phyloP scores from a whole-genome alignment of 2,329 filamentous ascomycete species.

The Cordyceps farinosa region DNA sequence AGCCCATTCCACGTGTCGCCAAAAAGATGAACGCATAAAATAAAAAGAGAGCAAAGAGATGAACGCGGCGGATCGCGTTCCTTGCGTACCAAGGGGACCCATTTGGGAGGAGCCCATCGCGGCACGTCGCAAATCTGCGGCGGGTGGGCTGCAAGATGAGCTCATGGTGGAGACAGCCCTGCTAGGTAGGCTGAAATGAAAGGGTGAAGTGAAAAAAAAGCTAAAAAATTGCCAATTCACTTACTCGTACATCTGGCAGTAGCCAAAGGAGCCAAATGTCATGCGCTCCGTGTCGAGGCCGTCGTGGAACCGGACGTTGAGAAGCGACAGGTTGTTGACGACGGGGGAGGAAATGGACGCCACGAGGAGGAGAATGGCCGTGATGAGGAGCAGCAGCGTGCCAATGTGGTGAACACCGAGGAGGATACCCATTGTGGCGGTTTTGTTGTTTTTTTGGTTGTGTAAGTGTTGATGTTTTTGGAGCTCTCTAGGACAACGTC shows the following conservation, averaged over 20 bases:
- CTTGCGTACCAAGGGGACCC: background rate
- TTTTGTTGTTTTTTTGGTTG: constrained; percentile 14
- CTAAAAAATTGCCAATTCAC: background rate
- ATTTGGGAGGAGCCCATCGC: background rate
- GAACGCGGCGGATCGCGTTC: background rate
- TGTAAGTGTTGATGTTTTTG: background rate
- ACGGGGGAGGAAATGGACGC: constrained; percentile 58
- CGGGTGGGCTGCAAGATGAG: constrained; percentile 6
- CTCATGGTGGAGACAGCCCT: constrained; percentile 7
- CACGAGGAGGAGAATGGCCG: constrained; percentile 54
- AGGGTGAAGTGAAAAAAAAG: background rate
- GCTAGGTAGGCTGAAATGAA: background rate
- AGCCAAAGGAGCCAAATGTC: constrained; percentile 59
- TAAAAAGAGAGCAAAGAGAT: too few species aligned
- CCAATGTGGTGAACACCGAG: constrained; percentile 55
- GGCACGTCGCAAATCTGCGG: background rate
- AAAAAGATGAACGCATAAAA: too few species aligned
- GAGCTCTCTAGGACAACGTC: background rate
- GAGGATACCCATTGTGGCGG: constrained; percentile 43
- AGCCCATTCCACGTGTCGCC: background rate
- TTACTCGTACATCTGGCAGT: constrained; percentile 36
- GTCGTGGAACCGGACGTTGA: constrained; percentile 48
- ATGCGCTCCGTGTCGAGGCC: constrained; percentile 35
- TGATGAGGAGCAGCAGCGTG: constrained; percentile 53
- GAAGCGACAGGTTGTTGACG: constrained; percentile 50